These are phyloP conservation scores for Sporothrix inflata DNA, from an alignment of 2,329 filamentous ascomycete genomes.

Conservation along the genomic window DNA sequence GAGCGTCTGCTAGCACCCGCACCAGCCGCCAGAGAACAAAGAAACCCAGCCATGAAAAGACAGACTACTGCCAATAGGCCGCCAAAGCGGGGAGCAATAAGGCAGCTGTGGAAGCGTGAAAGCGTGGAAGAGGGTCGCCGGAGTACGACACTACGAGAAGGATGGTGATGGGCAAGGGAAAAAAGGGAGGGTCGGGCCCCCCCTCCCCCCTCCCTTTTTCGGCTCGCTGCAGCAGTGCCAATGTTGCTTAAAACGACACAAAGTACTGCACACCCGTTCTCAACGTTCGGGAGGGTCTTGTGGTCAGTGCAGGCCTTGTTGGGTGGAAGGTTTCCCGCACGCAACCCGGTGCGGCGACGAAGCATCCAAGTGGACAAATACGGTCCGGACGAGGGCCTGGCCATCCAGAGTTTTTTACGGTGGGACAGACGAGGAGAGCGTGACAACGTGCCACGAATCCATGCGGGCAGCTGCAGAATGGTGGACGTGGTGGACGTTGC, in stretches of 20 bases:
- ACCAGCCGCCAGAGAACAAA: constrained; percentile 24
- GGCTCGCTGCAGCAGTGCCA: constrained; percentile 8
- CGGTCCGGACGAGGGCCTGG: not conserved
- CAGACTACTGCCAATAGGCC: constrained; percentile 6
- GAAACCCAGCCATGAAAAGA: not conserved
- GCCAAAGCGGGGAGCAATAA: constrained; percentile 8
- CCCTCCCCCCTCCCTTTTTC: not conserved
- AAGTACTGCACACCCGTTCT: not conserved
- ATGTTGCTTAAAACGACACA: not conserved
- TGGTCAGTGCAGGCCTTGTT: not conserved
- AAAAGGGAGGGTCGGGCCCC: not conserved
- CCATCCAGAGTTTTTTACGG: not conserved
- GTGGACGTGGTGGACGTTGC: not conserved
- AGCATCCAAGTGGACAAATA: constrained; percentile 3
- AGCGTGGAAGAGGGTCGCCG: not conserved
- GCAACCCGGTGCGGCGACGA: constrained; percentile 1
- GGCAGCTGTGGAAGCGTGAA: not conserved
- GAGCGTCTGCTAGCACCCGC: constrained; percentile 13
- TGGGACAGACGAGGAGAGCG: not conserved
- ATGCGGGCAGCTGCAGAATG: constrained; percentile 8
- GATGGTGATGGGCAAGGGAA: not conserved
- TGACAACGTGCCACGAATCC: constrained; percentile 10
- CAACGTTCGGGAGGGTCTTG: not conserved
- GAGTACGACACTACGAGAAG: not conserved
- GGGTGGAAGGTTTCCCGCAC: not conserved